phyloP scores from a whole-genome alignment of 805 yeast species.

The Kodamaea leandrae region DNA sequence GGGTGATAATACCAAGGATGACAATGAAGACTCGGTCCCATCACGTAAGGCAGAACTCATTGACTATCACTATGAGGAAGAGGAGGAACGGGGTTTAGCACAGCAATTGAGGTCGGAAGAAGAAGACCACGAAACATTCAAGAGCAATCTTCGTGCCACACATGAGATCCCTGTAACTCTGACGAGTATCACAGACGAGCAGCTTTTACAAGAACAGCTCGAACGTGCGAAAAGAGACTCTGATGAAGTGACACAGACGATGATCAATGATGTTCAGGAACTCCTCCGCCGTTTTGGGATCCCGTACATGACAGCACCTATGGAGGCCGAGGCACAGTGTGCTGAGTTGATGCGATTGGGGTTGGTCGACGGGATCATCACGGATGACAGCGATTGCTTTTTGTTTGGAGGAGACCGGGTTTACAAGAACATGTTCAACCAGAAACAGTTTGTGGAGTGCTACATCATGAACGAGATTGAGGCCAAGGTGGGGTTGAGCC shows the following conservation, averaged over 20 bases:
- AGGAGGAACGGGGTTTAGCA: conserved; percentile 69
- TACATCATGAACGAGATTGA: conserved; percentile 61
- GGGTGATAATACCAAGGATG: neutral
- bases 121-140: conserved; percentile 66
- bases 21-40: neutral
- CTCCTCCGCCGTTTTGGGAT: conserved; percentile 84
- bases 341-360: conserved; percentile 68
- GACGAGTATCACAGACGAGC: conserved; percentile 40
- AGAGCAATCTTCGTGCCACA: conserved; percentile 26
- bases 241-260: conserved; percentile 81
- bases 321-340: conserved; percentile 99
- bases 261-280: conserved; percentile 91
- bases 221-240: conserved; percentile 78
- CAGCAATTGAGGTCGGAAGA: conserved; percentile 69
- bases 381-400: conserved; percentile 97
- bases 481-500: conserved; percentile 60
- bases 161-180: conserved; percentile 19
- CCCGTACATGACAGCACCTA: conserved; percentile 93
- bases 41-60: conserved; percentile 23
- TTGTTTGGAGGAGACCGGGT: conserved; percentile 83
- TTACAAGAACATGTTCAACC: conserved; percentile 92
- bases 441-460: conserved; percentile 86
- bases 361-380: conserved; percentile 90
- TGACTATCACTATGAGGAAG: conserved; percentile 70
- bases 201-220: conserved; percentile 55